Evolutionary conservation across 495 filamentous ascomycete genomes (phyloP).

Genomic region (Penicillium turbatum): DNA sequence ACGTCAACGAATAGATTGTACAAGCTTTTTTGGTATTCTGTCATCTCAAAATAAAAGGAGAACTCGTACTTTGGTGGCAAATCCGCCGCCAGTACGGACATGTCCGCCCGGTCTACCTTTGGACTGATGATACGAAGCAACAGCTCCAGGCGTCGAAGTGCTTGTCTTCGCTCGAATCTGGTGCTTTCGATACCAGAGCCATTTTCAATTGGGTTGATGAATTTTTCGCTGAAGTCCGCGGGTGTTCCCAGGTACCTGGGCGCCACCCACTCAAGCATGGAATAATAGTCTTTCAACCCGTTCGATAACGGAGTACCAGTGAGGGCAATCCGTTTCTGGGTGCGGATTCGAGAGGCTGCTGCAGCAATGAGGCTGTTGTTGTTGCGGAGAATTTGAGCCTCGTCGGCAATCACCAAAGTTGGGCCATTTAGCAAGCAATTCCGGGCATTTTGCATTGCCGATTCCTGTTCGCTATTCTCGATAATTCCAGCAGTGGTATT

Average conservation of each 20-base stretch:
- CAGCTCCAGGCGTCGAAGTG: conserved; percentile 62
- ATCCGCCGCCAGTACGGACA: conserved; percentile 57
- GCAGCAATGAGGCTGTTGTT: conserved; percentile 43
- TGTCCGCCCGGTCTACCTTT: conserved; percentile 74
- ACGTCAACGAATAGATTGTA: conserved; percentile 58
- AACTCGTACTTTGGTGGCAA: conserved; percentile 78
- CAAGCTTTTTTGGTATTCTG: conserved; percentile 55
- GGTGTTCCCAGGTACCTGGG: conserved; percentile 67
- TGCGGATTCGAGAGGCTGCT: conserved; percentile 53
- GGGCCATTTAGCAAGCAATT: conserved; percentile 54
- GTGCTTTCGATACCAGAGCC: conserved; percentile 66
- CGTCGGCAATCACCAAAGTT: conserved; percentile 79
- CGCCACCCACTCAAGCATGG: conserved; percentile 85
- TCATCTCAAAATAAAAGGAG: conserved; percentile 67
- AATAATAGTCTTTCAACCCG: conserved; percentile 73
- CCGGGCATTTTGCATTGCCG: conserved; percentile 25
- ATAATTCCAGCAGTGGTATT: background rate
- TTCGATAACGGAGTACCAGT: conserved; percentile 87
- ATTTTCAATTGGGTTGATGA: conserved; percentile 64
- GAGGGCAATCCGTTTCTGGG: conserved; percentile 73
- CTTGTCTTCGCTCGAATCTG: conserved; percentile 45
- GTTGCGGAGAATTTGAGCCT: conserved; percentile 81
- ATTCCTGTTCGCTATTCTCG: conserved; percentile 30
- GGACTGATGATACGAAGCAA: conserved; percentile 68
- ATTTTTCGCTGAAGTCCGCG: conserved; percentile 62